Conservation (phyloP, 2,329 filamentous ascomycete species). For the Endocalyx cinctus region DNA sequence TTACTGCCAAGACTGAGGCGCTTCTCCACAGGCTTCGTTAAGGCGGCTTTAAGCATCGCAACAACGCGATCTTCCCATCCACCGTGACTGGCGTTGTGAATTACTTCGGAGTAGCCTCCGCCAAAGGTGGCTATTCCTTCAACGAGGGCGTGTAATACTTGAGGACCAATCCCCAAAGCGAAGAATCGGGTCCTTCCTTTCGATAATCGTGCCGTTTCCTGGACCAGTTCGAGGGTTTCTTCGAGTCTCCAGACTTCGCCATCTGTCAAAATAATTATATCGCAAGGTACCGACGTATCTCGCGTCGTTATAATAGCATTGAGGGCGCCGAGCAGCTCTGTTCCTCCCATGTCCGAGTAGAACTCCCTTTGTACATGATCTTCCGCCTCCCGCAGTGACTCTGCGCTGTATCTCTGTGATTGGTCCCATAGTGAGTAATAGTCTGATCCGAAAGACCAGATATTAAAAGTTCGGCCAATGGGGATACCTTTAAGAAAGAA, state of each 20-base stretch:
- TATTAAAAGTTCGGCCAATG: background rate
- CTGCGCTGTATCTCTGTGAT: background rate
- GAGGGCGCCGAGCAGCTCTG: background rate
- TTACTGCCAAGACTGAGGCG: background rate
- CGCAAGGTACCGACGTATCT: background rate
- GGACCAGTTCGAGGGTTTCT: background rate
- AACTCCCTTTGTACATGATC: background rate
- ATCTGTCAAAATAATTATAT: background rate
- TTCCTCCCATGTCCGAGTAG: background rate
- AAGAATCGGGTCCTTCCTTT: background rate
- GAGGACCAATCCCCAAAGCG: background rate
- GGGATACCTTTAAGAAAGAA: background rate
- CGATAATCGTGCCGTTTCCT: background rate
- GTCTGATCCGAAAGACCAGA: background rate
- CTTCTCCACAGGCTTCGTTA: background rate
- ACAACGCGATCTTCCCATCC: background rate
- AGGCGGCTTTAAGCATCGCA: background rate
- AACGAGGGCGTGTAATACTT: background rate
- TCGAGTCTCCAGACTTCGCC: background rate
- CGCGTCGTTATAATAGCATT: background rate
- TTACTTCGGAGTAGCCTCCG: background rate
- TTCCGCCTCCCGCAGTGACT: background rate
- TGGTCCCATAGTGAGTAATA: background rate
- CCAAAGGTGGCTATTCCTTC: background rate
- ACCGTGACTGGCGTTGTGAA: background rate